Percentiles rank a stretch among this genome's conserved stretches.
These are phyloP conservation scores for Neoboletus magnificus DNA, from an alignment of 768 basidiomycete genomes.

Conservation along the genomic window DNA sequence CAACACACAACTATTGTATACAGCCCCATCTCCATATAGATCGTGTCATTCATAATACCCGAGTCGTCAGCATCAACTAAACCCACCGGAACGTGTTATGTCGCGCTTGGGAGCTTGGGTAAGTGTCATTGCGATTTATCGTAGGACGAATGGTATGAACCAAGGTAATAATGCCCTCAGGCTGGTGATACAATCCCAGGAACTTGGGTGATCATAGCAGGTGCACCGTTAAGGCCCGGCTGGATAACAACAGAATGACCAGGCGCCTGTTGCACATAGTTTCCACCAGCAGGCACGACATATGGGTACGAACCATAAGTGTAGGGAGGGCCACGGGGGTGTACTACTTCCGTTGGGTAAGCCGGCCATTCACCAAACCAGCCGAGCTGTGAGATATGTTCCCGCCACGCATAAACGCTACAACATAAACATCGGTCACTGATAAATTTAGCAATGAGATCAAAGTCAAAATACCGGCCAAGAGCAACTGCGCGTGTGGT, in stretches of 20 bases:
- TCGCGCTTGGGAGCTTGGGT: background rate
- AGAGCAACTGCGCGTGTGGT: conserved; percentile 38
- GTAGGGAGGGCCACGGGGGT: conserved; percentile 22
- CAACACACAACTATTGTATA: conserved; percentile 11
- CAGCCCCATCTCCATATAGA: background rate
- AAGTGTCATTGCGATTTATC: background rate
- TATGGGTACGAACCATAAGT: conserved; percentile 36
- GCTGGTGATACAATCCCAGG: conserved; percentile 34
- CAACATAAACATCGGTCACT: background rate
- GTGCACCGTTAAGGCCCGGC: conserved; percentile 57
- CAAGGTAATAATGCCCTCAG: conserved; percentile 7
- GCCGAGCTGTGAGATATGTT: conserved; percentile 53
- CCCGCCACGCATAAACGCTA: conserved; percentile 32
- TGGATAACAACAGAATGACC: conserved; percentile 69
- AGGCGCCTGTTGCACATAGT: conserved; percentile 47
- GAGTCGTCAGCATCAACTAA: conserved; percentile 11
- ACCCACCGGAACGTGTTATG: background rate
- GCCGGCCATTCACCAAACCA: conserved; percentile 77
- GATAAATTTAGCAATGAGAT: background rate
- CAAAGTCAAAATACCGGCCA: conserved; percentile 26
- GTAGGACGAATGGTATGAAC: background rate
- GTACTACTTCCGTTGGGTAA: conserved; percentile 35
- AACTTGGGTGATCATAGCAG: conserved; percentile 60
- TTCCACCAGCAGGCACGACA: conserved; percentile 24
- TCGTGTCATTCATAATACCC: conserved; percentile 7